These are phyloP conservation scores for Ogataea glucozyma DNA, from an alignment of 805 yeast species.

Conservation along the genomic window DNA sequence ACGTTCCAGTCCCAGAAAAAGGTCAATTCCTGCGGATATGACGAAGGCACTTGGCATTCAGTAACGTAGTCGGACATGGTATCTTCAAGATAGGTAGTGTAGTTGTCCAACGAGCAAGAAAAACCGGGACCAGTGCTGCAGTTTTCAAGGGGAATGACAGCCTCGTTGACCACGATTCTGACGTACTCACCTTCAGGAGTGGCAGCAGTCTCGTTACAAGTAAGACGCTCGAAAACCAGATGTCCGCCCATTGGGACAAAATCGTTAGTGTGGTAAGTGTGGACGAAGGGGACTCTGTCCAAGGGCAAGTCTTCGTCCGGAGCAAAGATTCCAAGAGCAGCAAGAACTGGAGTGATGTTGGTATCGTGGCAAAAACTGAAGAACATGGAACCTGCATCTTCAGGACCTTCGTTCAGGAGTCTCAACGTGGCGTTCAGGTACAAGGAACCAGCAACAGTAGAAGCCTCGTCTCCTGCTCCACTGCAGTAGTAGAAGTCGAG, in stretches of 20 bases:
- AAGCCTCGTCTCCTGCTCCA: constrained; percentile 60
- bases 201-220: constrained; percentile 11
- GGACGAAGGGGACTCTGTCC: constrained; percentile 46
- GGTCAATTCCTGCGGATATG: constrained; percentile 17
- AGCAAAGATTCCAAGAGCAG: constrained; percentile 48
- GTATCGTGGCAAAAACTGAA: constrained; percentile 48
- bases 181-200: constrained; percentile 19
- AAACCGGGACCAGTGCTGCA: constrained; percentile 57
- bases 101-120: constrained; percentile 17
- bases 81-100: constrained; percentile 28
- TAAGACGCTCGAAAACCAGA: constrained; percentile 40
- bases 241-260: constrained; percentile 55
- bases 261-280: constrained; percentile 48
- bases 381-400: constrained; percentile 10
- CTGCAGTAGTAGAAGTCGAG: constrained; percentile 54
- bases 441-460: constrained; percentile 57
- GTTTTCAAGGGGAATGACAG: constrained; percentile 48
- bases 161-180: constrained; percentile 51
- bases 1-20: constrained; percentile 22
- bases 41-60: constrained; percentile 12
- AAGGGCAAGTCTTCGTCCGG: constrained; percentile 39
- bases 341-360: constrained; percentile 49
- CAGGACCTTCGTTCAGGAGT: constrained; percentile 32
- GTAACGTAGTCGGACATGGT: constrained; percentile 3
- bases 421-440: constrained; percentile 47